Evolutionary conservation across 2,329 filamentous ascomycete species (phyloP), one percentile per base, ranked within the genome.

Genomic region (Conoideocrella luteorostrata): DNA sequence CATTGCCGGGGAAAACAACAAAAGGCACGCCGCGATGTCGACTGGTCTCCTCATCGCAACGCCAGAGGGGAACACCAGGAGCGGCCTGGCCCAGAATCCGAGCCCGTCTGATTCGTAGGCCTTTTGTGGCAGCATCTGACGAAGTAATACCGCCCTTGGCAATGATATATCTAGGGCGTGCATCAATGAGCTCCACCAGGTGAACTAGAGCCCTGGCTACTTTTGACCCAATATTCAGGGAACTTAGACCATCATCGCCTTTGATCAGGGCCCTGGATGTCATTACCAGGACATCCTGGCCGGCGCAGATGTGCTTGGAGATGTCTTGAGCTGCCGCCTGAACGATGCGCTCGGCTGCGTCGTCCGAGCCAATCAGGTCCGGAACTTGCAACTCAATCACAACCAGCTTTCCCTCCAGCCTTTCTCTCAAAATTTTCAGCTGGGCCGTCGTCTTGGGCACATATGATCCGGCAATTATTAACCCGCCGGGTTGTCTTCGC

Each of bases 91-190:
- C 76, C 2, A 77, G 56, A 33, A 80, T 67, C 30, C 60, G 65
- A 5, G 76, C 76, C 1, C 68, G 63, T 47, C 70, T 72, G 59
- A 79, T 72, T 24, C 60, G 61, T 17, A 80, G 52, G 0, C 70
- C 73, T 41, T 78, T 78, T 0, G 72, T 78, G 0, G 76, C 77
- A 40, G 71, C 70, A 49, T 80, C 76, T 0, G 74, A 78, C 2
- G 71, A 75, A 0, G 77, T 80, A 45, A 80, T 80, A 18, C 77
- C 76, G 1, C 77, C 76, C 59, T 75, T 80, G 3, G 75, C 75
- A 54, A 80, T 75, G 4, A 80, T 57, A 54, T 78, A 80, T 44
- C 74, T 59, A 7, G 76, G 76, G 15, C 68, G 61, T 3, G 68
- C 62, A 10, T 68, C 56, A 26, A 80, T 46, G 3, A 55, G 50